Evolutionary conservation across 2,329 filamentous ascomycete species (phyloP), one percentile per base, ranked within the genome.

Genomic region (Lasiodiplodia sp.): DNA sequence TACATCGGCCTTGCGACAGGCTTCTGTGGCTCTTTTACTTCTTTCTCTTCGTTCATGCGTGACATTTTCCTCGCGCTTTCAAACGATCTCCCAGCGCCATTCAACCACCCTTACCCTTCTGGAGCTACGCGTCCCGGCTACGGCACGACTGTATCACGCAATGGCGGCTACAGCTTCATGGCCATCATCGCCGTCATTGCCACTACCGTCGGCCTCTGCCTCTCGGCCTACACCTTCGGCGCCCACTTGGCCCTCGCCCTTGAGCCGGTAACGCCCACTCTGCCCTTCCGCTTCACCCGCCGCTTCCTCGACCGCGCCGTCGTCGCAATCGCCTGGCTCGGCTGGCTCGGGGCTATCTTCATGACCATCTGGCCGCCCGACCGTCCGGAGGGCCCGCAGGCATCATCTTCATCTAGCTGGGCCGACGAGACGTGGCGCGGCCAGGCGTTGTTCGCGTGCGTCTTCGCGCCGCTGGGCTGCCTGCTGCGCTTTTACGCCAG

Each of bases 11-110:
- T 97, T 6, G 88, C 92, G 0, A 97, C 92, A 0, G 95, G 92
- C 12, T 96, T 96, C 79, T 97, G 93, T 75, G 93, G 95, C 70
- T 94, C 92, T 72, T 92, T 96, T 75, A 97, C 94, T 0, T 94
- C 91, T 11, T 97, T 97, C 79, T 97, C 94, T 0, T 89, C 90
- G 23, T 96, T 97, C 76, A 90, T 94, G 57, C 87, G 92, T 7
- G 94, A 97, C 74, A 81, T 86, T 16, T 97, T 96, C 76, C 85
- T 97, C 25, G 91, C 92, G 0, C 80, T 96, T 21, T 90, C 92
- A 4, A 96, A 97, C 76, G 86, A 91, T 71, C 81, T 96, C 12
- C 83, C 87, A 0, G 81, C 84, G 1, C 86, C 88, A 0, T 80
- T 83, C 73, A 75, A 78, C 66, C 77, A 84, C 71, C 70, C 80